Base-by-base conservation (phyloP, 306 rosid species). In the Casuarina glauca region DNA sequence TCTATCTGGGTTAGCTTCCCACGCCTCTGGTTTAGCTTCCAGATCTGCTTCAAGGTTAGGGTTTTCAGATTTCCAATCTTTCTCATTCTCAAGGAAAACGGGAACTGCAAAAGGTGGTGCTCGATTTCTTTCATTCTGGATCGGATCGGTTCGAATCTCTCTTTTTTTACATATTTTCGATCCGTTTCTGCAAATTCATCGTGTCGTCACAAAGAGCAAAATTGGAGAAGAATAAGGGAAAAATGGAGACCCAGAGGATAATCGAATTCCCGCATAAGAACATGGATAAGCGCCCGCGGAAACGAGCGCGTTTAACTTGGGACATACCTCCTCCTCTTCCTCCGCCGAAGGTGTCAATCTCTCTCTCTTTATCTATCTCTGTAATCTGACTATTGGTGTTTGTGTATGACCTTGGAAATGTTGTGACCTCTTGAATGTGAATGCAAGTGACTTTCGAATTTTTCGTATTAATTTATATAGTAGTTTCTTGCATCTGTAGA, bases 271-370 rank as follows among this genome's bases (percentile, higher is more conserved):
- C 93, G 35, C 93, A 85, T 84, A 80, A 86, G 75, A 92, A 81
- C 74, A 86, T 90, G 88, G 97, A 92, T 57, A 92, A 88, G 85
- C 88, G 95, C 16, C 95, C 97, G 4, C 84, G 90, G 82, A 90
- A 92, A 86, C 84, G 89, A 54, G 88, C 90, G 72, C 91, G 97
- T 69, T 84, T 92, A 71, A 80, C 93, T 36, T 92, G 97, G 97
- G 97, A 92, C 26, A 77, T 86, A 82, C 90, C 93, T 2, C 96
- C 88, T 49, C 88, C 87, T 72, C 80, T 78, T 75, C 92, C 92
- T 6, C 90, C 84, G 44, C 86, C 89, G 6, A 83, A 82, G 97
- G 97, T 90, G 13, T 46, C 9, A 69, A 50, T 74, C 64, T 50
- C 26, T 70, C 36, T 2, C 45, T 54, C 41, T 51, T 5, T 70